Conservation (phyloP, 352 stramenopile genomes). For the Phytopythium boreale region DNA sequence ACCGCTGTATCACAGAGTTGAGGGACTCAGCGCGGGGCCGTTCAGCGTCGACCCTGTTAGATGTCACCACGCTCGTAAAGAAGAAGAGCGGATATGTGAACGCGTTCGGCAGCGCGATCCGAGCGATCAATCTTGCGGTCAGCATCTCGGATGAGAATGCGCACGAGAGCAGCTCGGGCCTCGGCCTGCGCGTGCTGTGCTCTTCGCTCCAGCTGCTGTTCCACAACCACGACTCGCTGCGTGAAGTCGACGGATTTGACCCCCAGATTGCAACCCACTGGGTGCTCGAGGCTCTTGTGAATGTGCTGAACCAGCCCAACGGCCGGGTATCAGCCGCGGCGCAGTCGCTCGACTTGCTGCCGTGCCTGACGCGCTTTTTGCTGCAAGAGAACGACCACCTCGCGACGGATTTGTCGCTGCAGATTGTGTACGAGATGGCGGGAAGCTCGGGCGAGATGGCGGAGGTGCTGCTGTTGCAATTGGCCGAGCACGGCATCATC, state of each 20-base stretch:
- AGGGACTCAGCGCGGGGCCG: conserved; percentile 31
- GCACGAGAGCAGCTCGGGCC: conserved; percentile 61
- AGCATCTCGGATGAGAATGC: conserved; percentile 75
- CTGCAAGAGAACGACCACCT: conserved; percentile 62
- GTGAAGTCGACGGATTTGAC: conserved; percentile 49
- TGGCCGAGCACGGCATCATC: conserved; percentile 77
- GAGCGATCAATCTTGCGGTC: conserved; percentile 74
- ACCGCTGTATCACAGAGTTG: conserved; percentile 79
- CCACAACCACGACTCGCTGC: conserved; percentile 63
- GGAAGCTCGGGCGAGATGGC: conserved; percentile 77
- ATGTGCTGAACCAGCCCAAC: conserved; percentile 79
- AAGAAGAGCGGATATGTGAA: conserved; percentile 64
- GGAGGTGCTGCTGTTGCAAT: conserved; percentile 72
- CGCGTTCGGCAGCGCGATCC: conserved; percentile 70
- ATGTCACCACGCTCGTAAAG: conserved; percentile 53
- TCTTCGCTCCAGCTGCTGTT: conserved; percentile 74
- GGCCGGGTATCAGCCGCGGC: conserved; percentile 74
- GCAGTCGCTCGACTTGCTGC: conserved; percentile 78
- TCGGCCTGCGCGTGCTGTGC: conserved; percentile 74
- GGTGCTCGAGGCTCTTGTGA: conserved; percentile 78
- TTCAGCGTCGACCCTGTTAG: conserved; percentile 22
- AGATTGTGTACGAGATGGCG: conserved; percentile 84
- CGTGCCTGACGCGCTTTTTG: conserved; percentile 75
- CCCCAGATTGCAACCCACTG: conserved; percentile 73
- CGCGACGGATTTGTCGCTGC: conserved; percentile 71